Evolutionary conservation across 2,329 filamentous ascomycete species (phyloP).

Genomic region (Cercospora sp.): DNA sequence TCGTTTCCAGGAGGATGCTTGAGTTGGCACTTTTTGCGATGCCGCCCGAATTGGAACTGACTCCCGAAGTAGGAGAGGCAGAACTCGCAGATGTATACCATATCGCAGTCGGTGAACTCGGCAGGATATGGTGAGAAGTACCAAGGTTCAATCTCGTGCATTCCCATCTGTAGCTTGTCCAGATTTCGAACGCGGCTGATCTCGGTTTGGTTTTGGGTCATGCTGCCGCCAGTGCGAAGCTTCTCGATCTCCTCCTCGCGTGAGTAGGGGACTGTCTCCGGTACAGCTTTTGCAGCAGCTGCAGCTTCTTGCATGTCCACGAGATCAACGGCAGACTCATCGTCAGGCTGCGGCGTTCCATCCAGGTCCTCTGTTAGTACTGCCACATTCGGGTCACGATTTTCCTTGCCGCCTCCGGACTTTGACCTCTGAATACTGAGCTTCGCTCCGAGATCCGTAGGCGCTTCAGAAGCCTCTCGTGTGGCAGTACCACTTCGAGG

Average conservation of each 20-base stretch:
- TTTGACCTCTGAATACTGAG: constrained; percentile 46
- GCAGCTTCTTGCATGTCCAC: constrained; percentile 55
- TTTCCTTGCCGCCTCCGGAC: constrained; percentile 62
- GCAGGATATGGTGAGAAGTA: constrained; percentile 98
- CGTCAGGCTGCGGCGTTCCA: constrained; percentile 52
- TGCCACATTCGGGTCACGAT: constrained; percentile 51
- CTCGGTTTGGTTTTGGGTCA: constrained; percentile 98
- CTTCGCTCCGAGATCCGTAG: constrained; percentile 56
- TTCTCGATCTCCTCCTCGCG: constrained; percentile 95
- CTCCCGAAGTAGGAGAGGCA: constrained; percentile 90
- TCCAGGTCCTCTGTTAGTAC: constrained; percentile 50
- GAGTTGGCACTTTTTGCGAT: constrained; percentile 85
- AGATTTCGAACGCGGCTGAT: constrained; percentile 95
- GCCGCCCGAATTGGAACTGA: constrained; percentile 76
- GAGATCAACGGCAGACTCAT: constrained; percentile 55
- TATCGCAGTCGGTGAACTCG: constrained; percentile 80
- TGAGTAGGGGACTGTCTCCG: constrained; percentile 59
- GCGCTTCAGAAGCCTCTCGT: constrained; percentile 41
- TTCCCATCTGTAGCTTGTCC: constrained; percentile 89
- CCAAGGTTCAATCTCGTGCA: constrained; percentile 91
- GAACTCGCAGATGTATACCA: constrained; percentile 97
- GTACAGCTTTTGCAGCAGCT: constrained; percentile 54
- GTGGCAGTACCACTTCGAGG: constrained; percentile 47
- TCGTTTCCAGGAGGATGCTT: constrained; percentile 96
- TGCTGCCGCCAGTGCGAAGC: constrained; percentile 87